phyloP scores from a whole-genome alignment of 1,139 yeast species.

The Candida sp. region DNA sequence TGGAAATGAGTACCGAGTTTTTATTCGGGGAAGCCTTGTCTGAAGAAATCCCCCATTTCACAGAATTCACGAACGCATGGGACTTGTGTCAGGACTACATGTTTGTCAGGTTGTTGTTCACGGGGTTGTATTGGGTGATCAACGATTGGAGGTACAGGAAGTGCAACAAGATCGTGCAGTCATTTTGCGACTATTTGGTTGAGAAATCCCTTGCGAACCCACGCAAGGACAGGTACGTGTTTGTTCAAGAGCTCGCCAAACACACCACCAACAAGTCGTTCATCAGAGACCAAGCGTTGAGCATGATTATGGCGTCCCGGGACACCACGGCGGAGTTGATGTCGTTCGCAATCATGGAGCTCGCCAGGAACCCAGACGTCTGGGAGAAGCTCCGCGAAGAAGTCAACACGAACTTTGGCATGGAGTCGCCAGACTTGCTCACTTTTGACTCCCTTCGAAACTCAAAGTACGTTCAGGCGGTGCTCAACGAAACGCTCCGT shows the following conservation, averaged over 20 bases:
- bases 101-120: conserved; percentile 33
- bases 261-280: conserved; percentile 46
- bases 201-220: conserved; percentile 33
- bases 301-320: conserved; percentile 49
- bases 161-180: conserved; percentile 26
- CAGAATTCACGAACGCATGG: conserved; percentile 32
- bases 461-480: conserved; percentile 49
- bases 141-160: conserved; percentile 25
- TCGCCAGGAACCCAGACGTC: conserved; percentile 43
- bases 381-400: conserved; percentile 37
- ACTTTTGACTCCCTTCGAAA: conserved; percentile 47
- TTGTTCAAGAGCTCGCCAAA: conserved; percentile 49
- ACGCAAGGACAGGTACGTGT: conserved; percentile 30
- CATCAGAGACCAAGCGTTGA: conserved; percentile 48
- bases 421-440: conserved; percentile 5
- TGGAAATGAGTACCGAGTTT: conserved; percentile 47
- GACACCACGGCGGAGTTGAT: conserved; percentile 52
- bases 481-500: conserved; percentile 52
- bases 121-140: conserved; percentile 27
- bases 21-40: conserved; percentile 39
- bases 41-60: conserved; percentile 20
- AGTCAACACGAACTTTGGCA: conserved; percentile 32
- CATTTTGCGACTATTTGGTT: conserved; percentile 31
- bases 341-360: conserved; percentile 42
- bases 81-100: conserved; percentile 31